Evolutionary conservation across 2,329 filamentous ascomycete species (phyloP).

Genomic region (Trichoderma cornu-damae): DNA sequence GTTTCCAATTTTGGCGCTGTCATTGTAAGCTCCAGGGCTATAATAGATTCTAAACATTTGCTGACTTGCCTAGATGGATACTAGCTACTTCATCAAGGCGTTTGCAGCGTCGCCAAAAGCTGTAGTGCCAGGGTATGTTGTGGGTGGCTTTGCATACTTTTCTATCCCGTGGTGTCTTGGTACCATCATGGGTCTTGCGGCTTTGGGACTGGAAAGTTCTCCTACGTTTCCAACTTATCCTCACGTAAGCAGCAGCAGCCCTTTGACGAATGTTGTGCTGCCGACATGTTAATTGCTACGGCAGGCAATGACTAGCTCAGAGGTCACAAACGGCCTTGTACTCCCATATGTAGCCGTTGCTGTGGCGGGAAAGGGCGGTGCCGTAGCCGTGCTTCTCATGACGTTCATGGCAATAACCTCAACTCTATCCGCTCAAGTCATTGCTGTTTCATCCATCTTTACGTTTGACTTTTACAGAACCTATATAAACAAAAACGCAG

Average conservation of each 20-base stretch:
- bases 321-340: slow-evolving; percentile 4
- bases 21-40: neutral
- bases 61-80: slow-evolving; percentile 1
- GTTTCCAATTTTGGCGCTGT: slow-evolving; percentile 8
- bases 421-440: neutral
- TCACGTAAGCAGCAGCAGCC: neutral
- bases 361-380: slow-evolving; percentile 3
- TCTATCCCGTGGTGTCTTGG: slow-evolving; percentile 2
- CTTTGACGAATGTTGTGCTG: neutral
- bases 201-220: neutral
- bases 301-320: neutral
- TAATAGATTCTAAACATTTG: neutral
- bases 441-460: slow-evolving; percentile 4
- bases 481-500: slow-evolving; percentile 1
- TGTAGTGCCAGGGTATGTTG: slow-evolving; percentile 2
- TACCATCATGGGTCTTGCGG: slow-evolving; percentile 6
- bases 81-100: slow-evolving; percentile 7
- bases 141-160: neutral
- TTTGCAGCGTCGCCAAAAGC: slow-evolving; percentile 1
- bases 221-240: slow-evolving; percentile 5
- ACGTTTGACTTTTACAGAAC: slow-evolving; percentile 9
- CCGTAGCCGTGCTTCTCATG: neutral
- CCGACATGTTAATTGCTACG: neutral
- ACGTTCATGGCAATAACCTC: slow-evolving; percentile 10
- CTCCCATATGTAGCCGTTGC: slow-evolving; percentile 10